Evolutionary conservation across 1,284 basidiomycete genomes (phyloP).

Genomic region (Heterobasidion parviporum): DNA sequence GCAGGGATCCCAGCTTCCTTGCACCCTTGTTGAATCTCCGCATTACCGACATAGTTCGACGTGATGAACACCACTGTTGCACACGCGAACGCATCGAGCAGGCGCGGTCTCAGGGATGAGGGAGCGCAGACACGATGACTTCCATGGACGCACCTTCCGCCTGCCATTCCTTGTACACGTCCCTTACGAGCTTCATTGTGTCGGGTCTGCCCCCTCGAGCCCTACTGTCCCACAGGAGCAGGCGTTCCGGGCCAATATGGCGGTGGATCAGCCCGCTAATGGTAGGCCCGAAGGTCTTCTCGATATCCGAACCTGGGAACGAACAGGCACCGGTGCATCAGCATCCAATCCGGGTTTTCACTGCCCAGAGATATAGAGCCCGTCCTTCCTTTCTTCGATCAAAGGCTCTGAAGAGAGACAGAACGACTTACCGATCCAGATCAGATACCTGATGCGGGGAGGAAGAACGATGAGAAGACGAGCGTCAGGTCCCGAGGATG

Average conservation of each 20-base stretch:
- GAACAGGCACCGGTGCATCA: no score
- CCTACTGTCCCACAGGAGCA: slow-evolving; percentile 68
- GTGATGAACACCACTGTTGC: slow-evolving; percentile 66
- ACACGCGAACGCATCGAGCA: not conserved
- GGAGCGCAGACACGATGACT: not conserved
- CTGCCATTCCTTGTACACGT: slow-evolving; percentile 55
- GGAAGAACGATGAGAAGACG: slow-evolving; percentile 5
- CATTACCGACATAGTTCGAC: slow-evolving; percentile 65
- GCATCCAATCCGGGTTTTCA: no score
- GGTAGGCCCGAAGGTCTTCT: slow-evolving; percentile 72
- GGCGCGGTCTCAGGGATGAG: not conserved
- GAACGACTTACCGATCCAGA: slow-evolving; percentile 59
- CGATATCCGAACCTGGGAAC: slow-evolving; percentile 55
- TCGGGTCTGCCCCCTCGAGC: slow-evolving; percentile 63
- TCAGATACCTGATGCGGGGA: slow-evolving; percentile 46
- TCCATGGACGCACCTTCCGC: slow-evolving; percentile 49
- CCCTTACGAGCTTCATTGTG: slow-evolving; percentile 66
- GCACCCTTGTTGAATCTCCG: slow-evolving; percentile 72
- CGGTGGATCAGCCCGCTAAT: slow-evolving; percentile 61
- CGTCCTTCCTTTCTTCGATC: not conserved
- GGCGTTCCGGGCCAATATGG: slow-evolving; percentile 54
- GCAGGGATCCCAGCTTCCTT: slow-evolving; percentile 63
- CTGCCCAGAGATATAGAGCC: not conserved
- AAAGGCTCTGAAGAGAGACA: slow-evolving; percentile 3
- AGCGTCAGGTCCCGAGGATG: slow-evolving; percentile 2